These are phyloP conservation scores for Globisporangium nunn DNA, from an alignment of 352 stramenopile species.

Conservation along the genomic window DNA sequence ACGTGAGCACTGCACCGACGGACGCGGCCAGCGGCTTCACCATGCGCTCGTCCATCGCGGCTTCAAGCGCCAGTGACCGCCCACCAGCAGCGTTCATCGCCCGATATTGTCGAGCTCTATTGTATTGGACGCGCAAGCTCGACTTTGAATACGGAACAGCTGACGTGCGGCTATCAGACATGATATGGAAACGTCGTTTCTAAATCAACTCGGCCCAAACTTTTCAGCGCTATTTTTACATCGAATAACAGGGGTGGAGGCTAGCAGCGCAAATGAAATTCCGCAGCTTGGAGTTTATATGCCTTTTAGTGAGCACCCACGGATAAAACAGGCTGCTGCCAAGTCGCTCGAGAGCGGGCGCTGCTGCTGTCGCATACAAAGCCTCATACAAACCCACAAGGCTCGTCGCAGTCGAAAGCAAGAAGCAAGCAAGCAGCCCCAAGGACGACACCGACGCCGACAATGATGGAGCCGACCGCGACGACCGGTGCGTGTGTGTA, in stretches of 20 bases:
- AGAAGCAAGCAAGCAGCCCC: neutral
- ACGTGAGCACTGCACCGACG: conserved; percentile 58
- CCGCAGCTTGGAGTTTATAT: conserved; percentile 4
- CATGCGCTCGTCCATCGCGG: conserved; percentile 50
- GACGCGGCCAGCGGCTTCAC: conserved; percentile 64
- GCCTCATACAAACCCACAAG: neutral
- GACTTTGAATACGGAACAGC: neutral
- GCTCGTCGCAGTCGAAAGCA: neutral
- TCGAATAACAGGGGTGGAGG: neutral
- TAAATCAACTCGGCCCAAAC: no score
- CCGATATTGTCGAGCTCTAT: neutral
- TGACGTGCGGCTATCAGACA: neutral
- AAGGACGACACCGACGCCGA: neutral
- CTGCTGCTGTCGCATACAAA: neutral
- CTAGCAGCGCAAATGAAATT: neutral
- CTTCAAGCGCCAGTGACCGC: neutral
- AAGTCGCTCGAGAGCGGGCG: no score
- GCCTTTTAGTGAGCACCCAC: neutral
- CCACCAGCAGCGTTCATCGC: neutral
- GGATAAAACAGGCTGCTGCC: neutral
- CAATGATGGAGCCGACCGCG: conserved; percentile 18
- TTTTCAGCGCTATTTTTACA: neutral
- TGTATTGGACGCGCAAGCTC: neutral
- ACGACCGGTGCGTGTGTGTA: conserved; percentile 4
- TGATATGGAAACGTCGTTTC: neutral